Evolutionary conservation across 495 filamentous ascomycete genomes (phyloP), one percentile per base, ranked within the genome.

Genomic region (Xylaria sp.): DNA sequence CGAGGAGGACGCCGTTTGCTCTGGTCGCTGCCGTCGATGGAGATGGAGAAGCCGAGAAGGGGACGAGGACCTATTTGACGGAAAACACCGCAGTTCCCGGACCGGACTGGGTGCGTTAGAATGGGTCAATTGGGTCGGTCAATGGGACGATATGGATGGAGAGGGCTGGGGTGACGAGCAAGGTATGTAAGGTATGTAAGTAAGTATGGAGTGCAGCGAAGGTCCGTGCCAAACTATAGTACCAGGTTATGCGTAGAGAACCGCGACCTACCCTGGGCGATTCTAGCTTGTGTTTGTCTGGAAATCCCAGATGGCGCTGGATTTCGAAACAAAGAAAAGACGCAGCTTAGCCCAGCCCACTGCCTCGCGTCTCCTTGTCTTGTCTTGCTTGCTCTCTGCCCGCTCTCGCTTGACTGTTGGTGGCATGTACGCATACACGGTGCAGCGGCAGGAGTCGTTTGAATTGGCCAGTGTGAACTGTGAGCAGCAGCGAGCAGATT

Each of bases 1-100:
- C 43, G 40, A 15, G 24, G 46, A 55, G 48, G 33, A 67, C 17
- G 64, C 19, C 64, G 64, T 8, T 55, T 46, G 63, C 46, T 41
- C 46, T 52, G 9, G 31, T 53, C 33, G 64, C 15, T 40, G 17
- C 17, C 55, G 17, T 40, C 57, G 26, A 37, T 37, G 40, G 21
- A 61, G 35, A n/a, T n/a, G n/a, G n/a, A n/a, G n/a, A n/a, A n/a
- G n/a, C n/a, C n/a, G n/a, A n/a, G n/a, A 62, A 26, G 14, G 15
- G 15, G 41, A 15, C 15, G 48, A 19, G 41, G 41, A 31, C 26
- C 26, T 33, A 21, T 21, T 21, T 46, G 62, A 50, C 26, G 41
- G 26, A 11, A 64, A 41, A 46, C 61, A 26, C 17, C 21, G 41
- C 40, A 29, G 61, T 41, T 35, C 41, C 21, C n/a, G n/a, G n/a